A percentile compares a stretch with the other conserved stretches of the same genome.
These are phyloP conservation scores for Cercophora newfieldiana DNA, from an alignment of 495 filamentous ascomycete genomes.

Conservation along the genomic window DNA sequence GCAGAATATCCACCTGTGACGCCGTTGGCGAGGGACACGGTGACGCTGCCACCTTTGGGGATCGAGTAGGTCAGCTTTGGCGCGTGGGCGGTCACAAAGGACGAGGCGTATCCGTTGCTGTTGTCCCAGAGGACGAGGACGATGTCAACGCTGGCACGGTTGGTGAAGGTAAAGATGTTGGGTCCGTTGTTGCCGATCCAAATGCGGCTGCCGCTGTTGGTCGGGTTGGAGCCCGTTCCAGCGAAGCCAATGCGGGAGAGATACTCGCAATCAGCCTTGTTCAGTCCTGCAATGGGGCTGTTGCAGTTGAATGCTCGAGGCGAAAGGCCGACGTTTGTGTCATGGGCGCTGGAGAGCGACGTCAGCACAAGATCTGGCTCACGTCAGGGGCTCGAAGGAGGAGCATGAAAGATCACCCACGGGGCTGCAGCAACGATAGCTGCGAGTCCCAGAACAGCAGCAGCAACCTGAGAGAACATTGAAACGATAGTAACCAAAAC, in stretches of 20 bases:
- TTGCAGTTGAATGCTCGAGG: slow-evolving; percentile 7
- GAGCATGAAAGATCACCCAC: not conserved
- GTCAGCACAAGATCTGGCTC: not conserved
- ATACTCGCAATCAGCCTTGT: slow-evolving; percentile 11
- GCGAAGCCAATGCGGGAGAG: slow-evolving; percentile 14
- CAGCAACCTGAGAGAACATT: not conserved
- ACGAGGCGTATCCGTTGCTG: slow-evolving; percentile 10
- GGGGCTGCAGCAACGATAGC: not conserved
- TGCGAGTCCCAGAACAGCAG: not conserved
- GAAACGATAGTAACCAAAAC: not conserved
- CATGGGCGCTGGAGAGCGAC: not conserved
- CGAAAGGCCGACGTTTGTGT: not conserved
- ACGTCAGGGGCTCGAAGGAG: not conserved
- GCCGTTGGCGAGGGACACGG: slow-evolving; percentile 18
- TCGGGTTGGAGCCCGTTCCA: slow-evolving; percentile 8
- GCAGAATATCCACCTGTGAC: slow-evolving; percentile 14
- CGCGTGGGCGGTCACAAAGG: slow-evolving; percentile 10
- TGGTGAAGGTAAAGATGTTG: slow-evolving; percentile 23
- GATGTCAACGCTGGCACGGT: slow-evolving; percentile 11
- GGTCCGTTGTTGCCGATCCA: slow-evolving; percentile 24
- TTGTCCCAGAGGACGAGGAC: slow-evolving; percentile 21
- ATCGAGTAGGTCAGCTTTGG: slow-evolving; percentile 17
- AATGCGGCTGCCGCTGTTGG: slow-evolving; percentile 12
- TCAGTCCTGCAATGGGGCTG: slow-evolving; percentile 1
- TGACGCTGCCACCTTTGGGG: slow-evolving; percentile 6